These are phyloP conservation scores for Leccinum fibrillosum DNA, from an alignment of 768 basidiomycete species.

Conservation along the genomic window DNA sequence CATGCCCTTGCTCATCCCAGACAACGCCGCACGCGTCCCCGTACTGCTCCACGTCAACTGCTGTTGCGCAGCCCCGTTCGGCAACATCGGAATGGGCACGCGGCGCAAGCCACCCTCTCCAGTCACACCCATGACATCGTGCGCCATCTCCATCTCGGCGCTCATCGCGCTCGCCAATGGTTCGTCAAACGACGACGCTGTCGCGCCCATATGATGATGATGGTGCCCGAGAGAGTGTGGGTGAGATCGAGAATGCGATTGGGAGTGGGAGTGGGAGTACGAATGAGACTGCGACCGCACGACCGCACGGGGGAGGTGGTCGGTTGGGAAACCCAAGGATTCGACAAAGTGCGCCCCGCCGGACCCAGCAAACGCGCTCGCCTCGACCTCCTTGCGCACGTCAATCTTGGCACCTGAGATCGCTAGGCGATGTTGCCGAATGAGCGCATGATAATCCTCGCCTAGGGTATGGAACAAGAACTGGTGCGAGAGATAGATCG, in stretches of 20 bases:
- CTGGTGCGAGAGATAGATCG: slow-evolving; percentile 83
- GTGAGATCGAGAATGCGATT: slow-evolving; percentile 2
- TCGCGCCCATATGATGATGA: slow-evolving; percentile 18
- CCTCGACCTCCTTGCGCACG: slow-evolving; percentile 70
- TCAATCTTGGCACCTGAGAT: slow-evolving; percentile 57
- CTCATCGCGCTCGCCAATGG: slow-evolving; percentile 73
- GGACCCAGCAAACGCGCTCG: slow-evolving; percentile 46
- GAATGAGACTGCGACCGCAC: neutral
- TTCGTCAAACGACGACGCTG: slow-evolving; percentile 63
- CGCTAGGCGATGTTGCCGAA: slow-evolving; percentile 60
- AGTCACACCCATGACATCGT: slow-evolving; percentile 29
- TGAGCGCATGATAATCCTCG: slow-evolving; percentile 78
- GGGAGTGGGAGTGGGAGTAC: neutral
- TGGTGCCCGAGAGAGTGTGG: slow-evolving; percentile 13
- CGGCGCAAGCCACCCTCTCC: slow-evolving; percentile 33
- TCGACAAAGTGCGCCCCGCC: slow-evolving; percentile 23
- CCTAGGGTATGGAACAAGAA: slow-evolving; percentile 77
- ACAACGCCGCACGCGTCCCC: slow-evolving; percentile 14
- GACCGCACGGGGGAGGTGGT: neutral
- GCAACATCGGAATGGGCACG: slow-evolving; percentile 65
- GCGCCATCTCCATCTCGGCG: slow-evolving; percentile 58
- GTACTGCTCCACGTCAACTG: slow-evolving; percentile 12
- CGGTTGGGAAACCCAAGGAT: slow-evolving; percentile 11
- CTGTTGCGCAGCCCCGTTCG: slow-evolving; percentile 54
- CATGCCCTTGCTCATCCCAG: slow-evolving; percentile 14